phyloP scores from a whole-genome alignment of 192 early-diverging fungal species.

The Gigaspora rosea region DNA sequence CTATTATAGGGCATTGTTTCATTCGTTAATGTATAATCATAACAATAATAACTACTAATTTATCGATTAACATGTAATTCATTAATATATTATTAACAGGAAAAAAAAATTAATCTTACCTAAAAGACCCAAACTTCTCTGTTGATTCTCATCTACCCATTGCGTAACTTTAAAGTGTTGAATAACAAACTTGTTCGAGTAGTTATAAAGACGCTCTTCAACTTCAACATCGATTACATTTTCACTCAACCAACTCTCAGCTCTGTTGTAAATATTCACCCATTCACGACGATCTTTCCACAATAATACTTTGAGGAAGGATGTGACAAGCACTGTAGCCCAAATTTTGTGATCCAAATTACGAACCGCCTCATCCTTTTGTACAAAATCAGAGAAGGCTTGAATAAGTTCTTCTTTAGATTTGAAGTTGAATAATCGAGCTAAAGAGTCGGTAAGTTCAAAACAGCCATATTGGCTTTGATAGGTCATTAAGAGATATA shows the following conservation, averaged over 20 bases:
- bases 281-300: conserved; percentile 18
- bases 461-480: conserved; percentile 27
- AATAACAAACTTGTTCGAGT: conserved; percentile 7
- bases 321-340: conserved; percentile 7
- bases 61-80: no score
- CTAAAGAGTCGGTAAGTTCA: neutral
- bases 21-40: no score
- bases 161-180: conserved; percentile 16
- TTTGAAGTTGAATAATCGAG: conserved; percentile 21
- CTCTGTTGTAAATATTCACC: neutral
- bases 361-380: neutral
- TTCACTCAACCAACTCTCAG: conserved; percentile 19
- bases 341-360: neutral
- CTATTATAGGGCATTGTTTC: no score
- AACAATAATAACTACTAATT: no score
- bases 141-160: conserved; percentile 24
- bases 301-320: conserved; percentile 24
- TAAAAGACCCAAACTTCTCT: neutral
- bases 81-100: no score
- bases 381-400: neutral
- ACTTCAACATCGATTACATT: conserved; percentile 1
- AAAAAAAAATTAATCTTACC: no score
- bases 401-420: conserved; percentile 1
- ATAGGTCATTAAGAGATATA: conserved; percentile 6
- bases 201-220: conserved; percentile 20